These are phyloP conservation scores for Candida stauntonica DNA, from an alignment of 805 yeast genomes.

Conservation along the genomic window DNA sequence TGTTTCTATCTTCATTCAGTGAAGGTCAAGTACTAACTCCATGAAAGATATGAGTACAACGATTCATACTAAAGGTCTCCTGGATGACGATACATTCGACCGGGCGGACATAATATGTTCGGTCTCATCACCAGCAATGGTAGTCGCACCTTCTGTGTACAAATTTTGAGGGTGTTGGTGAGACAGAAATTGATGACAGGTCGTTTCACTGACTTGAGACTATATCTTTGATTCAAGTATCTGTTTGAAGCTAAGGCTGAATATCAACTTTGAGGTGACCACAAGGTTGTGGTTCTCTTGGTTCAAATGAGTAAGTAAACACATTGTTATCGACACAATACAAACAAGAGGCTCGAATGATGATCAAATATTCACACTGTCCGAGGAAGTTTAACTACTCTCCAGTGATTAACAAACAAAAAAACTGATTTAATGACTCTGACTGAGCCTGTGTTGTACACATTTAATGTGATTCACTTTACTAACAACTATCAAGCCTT, in stretches of 20 bases:
- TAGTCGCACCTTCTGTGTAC: slow-evolving; percentile 51
- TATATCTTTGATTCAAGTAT: background rate
- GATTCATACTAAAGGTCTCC: background rate
- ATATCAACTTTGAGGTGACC: no score
- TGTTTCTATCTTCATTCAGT: background rate
- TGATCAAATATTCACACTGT: slow-evolving; percentile 55
- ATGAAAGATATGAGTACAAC: no score
- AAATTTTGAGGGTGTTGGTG: slow-evolving; percentile 38
- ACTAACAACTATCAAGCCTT: background rate
- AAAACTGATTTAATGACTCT: slow-evolving; percentile 54
- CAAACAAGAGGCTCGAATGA: slow-evolving; percentile 21
- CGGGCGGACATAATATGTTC: slow-evolving; percentile 46
- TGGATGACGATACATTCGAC: slow-evolving; percentile 33
- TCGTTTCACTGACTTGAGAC: slow-evolving; percentile 18
- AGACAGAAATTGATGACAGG: slow-evolving; percentile 47
- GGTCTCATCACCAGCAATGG: slow-evolving; percentile 34
- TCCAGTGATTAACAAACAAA: slow-evolving; percentile 25
- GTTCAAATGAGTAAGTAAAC: background rate
- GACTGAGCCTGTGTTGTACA: slow-evolving; percentile 21
- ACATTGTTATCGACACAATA: background rate
- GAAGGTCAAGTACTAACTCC: background rate
- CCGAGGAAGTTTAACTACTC: slow-evolving; percentile 33
- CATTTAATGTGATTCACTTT: background rate
- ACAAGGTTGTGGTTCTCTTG: background rate
- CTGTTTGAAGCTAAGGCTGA: background rate